Evolutionary conservation across 441 rosid species (phyloP).

Genomic region (Macaranga tanarius): DNA sequence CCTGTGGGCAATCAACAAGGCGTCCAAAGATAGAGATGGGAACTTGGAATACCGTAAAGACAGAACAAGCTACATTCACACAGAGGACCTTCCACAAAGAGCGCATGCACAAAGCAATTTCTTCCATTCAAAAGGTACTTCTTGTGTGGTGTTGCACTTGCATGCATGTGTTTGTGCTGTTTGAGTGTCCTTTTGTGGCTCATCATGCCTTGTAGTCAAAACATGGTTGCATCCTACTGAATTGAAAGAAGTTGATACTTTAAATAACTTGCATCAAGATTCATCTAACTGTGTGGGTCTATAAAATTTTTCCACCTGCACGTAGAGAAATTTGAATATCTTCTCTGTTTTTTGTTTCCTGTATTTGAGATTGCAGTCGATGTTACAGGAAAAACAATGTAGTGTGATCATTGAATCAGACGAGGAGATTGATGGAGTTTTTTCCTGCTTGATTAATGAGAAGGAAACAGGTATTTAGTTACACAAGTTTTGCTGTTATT

Average conservation of each 20-base stretch:
- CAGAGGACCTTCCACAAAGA: constrained; percentile 27
- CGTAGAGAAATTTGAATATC: neutral
- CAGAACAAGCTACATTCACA: constrained; percentile 28
- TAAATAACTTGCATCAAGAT: neutral
- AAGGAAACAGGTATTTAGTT: constrained; percentile 51
- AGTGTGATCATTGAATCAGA: constrained; percentile 60
- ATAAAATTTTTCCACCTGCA: neutral
- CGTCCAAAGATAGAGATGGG: constrained; percentile 50
- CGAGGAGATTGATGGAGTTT: constrained; percentile 76
- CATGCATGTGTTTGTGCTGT: neutral
- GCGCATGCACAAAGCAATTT: constrained; percentile 25
- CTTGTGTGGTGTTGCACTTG: neutral
- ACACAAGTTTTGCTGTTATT: neutral
- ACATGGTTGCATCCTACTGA: neutral
- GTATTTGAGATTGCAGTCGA: constrained; percentile 19
- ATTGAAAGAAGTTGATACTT: constrained; percentile 2
- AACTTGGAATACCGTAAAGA: constrained; percentile 62
- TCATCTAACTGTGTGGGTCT: neutral
- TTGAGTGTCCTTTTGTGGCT: neutral
- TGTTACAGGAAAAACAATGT: constrained; percentile 46
- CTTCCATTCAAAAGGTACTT: constrained; percentile 40
- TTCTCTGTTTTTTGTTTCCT: neutral
- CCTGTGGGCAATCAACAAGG: constrained; percentile 26
- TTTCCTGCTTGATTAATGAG: constrained; percentile 62
- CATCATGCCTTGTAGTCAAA: constrained; percentile 12